Percentiles rank a stretch among this genome's conserved stretches.
Evolutionary conservation across 192 early-diverging fungal genomes (phyloP).

Genomic region (Coemansia aciculifera): DNA sequence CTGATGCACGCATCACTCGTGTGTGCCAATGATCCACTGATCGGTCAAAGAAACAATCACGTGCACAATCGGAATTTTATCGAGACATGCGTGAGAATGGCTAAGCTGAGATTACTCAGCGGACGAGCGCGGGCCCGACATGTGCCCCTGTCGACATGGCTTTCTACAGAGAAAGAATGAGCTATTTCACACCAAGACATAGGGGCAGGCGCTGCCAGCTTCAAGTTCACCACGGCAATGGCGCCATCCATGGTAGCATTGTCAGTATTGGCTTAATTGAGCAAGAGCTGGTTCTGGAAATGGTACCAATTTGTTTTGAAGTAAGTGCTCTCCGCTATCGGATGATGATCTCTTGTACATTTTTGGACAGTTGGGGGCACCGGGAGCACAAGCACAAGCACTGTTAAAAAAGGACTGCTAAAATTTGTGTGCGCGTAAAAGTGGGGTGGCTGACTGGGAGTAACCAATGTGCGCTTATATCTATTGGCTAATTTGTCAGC

Average conservation of each 20-base stretch:
- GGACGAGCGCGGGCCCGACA: conserved; percentile 6
- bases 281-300: neutral
- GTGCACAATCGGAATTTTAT: neutral
- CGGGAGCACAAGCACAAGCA: neutral
- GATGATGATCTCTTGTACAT: neutral
- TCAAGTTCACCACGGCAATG: neutral
- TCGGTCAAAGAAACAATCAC: neutral
- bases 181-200: neutral
- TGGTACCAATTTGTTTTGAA: neutral
- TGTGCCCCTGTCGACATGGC: neutral
- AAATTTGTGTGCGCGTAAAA: neutral
- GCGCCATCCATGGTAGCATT: neutral
- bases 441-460: neutral
- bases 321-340: neutral
- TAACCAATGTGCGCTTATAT: neutral
- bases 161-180: neutral
- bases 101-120: neutral
- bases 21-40: neutral
- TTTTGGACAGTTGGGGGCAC: neutral
- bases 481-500: neutral
- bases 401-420: neutral
- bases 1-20: neutral
- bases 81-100: neutral
- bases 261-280: neutral
- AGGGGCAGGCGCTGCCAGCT: neutral